phyloP scores from a whole-genome alignment of 129 eudicot species.

The Apium graveolens region DNA sequence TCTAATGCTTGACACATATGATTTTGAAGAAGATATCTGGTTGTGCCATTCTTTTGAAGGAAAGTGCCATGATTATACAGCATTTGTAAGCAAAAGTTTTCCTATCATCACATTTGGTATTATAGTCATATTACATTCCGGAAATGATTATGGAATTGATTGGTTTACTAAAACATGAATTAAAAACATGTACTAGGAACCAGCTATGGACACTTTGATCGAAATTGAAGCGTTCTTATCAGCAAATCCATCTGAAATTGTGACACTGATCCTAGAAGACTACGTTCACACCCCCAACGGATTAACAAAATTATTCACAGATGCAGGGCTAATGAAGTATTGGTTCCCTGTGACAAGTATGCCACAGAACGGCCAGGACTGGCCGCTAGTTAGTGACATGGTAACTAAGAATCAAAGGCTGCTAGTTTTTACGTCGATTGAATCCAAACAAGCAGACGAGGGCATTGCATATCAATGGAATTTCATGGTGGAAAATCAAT shows the following conservation, averaged over 20 bases:
- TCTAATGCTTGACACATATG: conserved; percentile 86
- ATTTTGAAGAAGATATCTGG: conserved; percentile 74
- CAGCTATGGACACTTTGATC: conserved; percentile 57
- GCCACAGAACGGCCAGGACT: conserved; percentile 73
- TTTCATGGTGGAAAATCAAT: conserved; percentile 92
- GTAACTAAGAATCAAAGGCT: conserved; percentile 73
- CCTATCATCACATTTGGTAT: background rate
- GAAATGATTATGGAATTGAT: background rate
- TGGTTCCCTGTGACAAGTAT: conserved; percentile 73
- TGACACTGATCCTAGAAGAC: conserved; percentile 86
- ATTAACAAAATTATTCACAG: conserved; percentile 65
- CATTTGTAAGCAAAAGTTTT: conserved; percentile 49
- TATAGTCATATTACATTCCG: background rate
- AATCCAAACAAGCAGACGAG: conserved; percentile 63
- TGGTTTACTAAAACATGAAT: background rate
- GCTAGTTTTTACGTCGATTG: conserved; percentile 63
- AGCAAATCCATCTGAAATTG: conserved; percentile 69
- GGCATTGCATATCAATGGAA: conserved; percentile 97
- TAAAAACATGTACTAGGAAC: conserved; percentile 31
- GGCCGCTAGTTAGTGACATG: conserved; percentile 89
- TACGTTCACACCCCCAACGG: conserved; percentile 74
- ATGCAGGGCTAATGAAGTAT: conserved; percentile 69
- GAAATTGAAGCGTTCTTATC: conserved; percentile 76
- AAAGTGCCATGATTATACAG: conserved; percentile 62
- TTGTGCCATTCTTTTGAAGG: conserved; percentile 89